phyloP scores from a whole-genome alignment of 371 early-diverging fungal genomes.

The Apophysomyces elegans region DNA sequence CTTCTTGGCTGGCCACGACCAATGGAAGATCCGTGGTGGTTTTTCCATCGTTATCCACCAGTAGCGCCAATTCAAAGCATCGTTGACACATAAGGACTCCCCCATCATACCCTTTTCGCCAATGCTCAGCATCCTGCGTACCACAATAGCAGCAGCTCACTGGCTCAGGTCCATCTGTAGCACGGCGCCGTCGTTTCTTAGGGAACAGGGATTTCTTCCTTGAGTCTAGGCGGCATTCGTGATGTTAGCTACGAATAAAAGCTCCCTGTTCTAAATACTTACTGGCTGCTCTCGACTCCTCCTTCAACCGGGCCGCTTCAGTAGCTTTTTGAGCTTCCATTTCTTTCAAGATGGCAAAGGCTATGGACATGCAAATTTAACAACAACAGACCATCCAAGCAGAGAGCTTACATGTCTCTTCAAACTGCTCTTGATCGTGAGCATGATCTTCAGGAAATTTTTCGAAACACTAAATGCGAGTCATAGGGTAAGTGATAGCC shows the following conservation, averaged over 20 bases:
- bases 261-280: slow-evolving; percentile 10
- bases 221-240: slow-evolving; percentile 17
- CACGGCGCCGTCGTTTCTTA: slow-evolving; percentile 30
- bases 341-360: slow-evolving; percentile 47
- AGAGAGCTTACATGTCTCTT: slow-evolving; percentile 58
- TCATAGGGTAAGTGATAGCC: neutral
- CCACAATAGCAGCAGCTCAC: slow-evolving; percentile 51
- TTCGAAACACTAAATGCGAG: slow-evolving; percentile 56
- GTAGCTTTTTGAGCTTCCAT: slow-evolving; percentile 59
- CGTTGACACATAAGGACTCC: slow-evolving; percentile 84
- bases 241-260: too few relatives aligned
- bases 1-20: slow-evolving; percentile 20
- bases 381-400: slow-evolving; percentile 29
- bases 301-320: slow-evolving; percentile 44
- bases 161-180: slow-evolving; percentile 33
- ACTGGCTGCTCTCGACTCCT: slow-evolving; percentile 41
- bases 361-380: slow-evolving; percentile 35
- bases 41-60: slow-evolving; percentile 43
- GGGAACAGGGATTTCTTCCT: slow-evolving; percentile 41
- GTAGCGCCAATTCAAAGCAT: slow-evolving; percentile 71
- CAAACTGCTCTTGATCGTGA: slow-evolving; percentile 63
- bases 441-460: slow-evolving; percentile 55
- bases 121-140: slow-evolving; percentile 48
- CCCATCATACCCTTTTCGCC: slow-evolving; percentile 76
- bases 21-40: slow-evolving; percentile 28